A percentile compares a stretch with the other conserved stretches of the same genome.
phyloP scores from a whole-genome alignment of 73 alveolate genomes.

The Paramecium primaurelia region DNA sequence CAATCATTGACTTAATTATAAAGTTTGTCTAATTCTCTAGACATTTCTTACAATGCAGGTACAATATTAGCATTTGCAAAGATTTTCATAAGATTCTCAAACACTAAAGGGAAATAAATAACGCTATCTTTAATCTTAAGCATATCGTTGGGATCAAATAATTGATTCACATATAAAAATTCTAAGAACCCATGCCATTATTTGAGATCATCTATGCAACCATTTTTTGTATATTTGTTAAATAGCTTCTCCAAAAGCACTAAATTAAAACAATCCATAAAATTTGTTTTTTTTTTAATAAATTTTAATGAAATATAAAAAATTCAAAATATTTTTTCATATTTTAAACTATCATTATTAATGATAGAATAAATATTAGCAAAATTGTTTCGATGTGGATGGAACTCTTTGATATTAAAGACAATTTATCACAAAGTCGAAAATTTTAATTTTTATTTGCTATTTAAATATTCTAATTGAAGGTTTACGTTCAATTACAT shows the following conservation, averaged over 20 bases:
- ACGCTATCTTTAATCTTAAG: conserved; percentile 32
- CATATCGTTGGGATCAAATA: conserved; percentile 1
- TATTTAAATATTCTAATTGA: conserved; percentile 5
- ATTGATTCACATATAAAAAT: conserved; percentile 22
- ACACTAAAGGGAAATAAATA: neutral
- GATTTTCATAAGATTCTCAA: conserved; percentile 10
- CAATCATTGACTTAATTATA: conserved; percentile 42
- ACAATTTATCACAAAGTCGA: neutral
- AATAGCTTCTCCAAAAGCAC: neutral
- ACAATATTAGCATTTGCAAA: neutral
- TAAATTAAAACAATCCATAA: conserved; percentile 17
- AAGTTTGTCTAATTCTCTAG: conserved; percentile 6
- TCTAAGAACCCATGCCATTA: conserved; percentile 40
- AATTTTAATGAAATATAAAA: neutral
- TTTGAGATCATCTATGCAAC: neutral
- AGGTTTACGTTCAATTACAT: neutral
- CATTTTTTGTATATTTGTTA: neutral
- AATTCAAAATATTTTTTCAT: neutral
- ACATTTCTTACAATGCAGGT: neutral
- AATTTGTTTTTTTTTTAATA: neutral
- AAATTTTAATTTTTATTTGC: neutral
- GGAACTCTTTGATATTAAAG: neutral
- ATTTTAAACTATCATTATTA: neutral
- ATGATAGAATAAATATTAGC: neutral
- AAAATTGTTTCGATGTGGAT: neutral